Base-by-base conservation (phyloP, 352 stramenopile genomes). In the Pythium dissotocum region DNA sequence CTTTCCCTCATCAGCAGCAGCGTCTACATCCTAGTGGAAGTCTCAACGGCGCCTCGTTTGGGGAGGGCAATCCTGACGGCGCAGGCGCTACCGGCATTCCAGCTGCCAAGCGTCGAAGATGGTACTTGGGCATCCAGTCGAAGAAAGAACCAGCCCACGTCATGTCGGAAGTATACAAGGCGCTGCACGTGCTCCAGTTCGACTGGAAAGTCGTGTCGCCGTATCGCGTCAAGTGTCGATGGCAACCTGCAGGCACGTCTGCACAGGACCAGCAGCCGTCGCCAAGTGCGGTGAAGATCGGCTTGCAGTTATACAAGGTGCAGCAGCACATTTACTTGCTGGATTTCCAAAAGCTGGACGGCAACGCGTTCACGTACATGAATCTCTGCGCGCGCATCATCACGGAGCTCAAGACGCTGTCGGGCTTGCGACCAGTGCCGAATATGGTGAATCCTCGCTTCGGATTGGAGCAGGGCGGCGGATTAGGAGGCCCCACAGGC, bases 101-200 rank as follows among this genome's bases (percentile, higher is more conserved):
- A 12, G 75, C 82, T 1, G 77, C 79, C 5, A 95, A 95, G 74
- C 71, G 85, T 49, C 86, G 97, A 74, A 77, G 97, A 69, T 99
- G 98, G 98, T 99, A 99, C 75, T 71, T 99, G 58, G 98, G 98
- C 51, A 99, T 99, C 74, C 98, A 99, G 86, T 98, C 91, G 69
- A 99, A 99, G 77, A 99, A 99, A 77, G 97, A 99, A 69, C 97
- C 98, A 13, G 97, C 96, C 38, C 97, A 99, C 72, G 97, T 99
- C 38, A 99, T 99, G 97, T 99, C 91, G 26, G 98, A 99, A 77
- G 98, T 99, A 21, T 99, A 99, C 85, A 99, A 99, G 76, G 97
- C 97, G 33, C 82, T 99, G 7, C 91, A 97, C 63, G 91, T 98
- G 56, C 83, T 99, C 32, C 90, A 97, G 58, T 99, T 98, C 73